Evolutionary conservation across 169 alveolate species (phyloP).

Genomic region (Cryptosporidium canis): DNA sequence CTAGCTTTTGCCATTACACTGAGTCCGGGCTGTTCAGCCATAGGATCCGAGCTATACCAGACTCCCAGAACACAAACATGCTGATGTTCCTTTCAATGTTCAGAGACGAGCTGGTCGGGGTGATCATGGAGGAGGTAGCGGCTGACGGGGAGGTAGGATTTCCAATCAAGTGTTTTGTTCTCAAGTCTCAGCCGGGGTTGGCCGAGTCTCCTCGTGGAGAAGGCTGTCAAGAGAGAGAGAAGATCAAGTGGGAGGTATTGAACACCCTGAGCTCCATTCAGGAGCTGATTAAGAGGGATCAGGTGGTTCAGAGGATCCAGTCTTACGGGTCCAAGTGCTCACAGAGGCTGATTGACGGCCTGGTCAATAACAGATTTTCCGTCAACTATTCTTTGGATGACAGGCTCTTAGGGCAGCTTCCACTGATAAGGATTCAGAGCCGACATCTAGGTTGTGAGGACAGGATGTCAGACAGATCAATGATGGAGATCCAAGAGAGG

Average conservation of each 20-base stretch:
- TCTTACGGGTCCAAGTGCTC: not conserved
- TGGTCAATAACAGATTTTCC: constrained; percentile 1
- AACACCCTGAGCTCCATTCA: not conserved
- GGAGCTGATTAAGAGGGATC: constrained; percentile 17
- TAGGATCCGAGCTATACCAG: constrained; percentile 3
- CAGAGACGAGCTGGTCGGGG: not conserved
- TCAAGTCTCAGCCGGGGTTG: not conserved
- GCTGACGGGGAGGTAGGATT: not conserved
- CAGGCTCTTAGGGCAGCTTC: not conserved
- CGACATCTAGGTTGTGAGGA: not conserved
- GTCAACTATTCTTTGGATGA: not conserved
- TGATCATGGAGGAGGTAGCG: not conserved
- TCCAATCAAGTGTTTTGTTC: not conserved
- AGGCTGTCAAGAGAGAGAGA: not conserved
- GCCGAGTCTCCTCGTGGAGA: not conserved
- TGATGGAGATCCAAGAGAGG: not conserved
- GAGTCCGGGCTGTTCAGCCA: not conserved
- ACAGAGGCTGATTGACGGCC: not conserved
- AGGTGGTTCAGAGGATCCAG: not conserved
- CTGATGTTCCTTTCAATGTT: not conserved
- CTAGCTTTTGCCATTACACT: not conserved
- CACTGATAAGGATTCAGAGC: not conserved
- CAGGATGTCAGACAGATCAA: not conserved
- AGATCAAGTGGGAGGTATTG: not conserved
- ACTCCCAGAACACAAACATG: not conserved